Conservation (phyloP, 208 protist species). For the Jaenimonas drosophilae region DNA sequence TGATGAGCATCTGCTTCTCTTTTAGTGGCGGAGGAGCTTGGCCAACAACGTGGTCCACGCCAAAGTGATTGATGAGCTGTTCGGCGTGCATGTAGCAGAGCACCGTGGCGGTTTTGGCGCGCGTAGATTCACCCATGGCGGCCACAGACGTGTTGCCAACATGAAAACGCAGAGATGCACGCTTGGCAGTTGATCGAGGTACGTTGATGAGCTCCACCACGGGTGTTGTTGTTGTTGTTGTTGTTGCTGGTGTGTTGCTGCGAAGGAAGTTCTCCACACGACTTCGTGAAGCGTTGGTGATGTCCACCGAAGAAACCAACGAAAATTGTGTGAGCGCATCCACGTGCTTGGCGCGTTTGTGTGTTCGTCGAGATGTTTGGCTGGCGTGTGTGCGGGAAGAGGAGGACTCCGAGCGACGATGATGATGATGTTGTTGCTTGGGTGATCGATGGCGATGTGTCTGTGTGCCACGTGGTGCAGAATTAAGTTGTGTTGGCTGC, state of each 20-base stretch:
- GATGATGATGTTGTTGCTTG: too few relatives aligned
- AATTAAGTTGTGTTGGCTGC: too few relatives aligned
- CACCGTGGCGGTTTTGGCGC: conserved; percentile 26
- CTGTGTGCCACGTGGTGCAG: too few relatives aligned
- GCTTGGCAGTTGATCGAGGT: conserved; percentile 26
- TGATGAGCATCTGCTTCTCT: background rate
- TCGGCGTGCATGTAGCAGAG: conserved; percentile 75
- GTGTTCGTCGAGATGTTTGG: too few relatives aligned
- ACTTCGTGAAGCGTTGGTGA: too few relatives aligned
- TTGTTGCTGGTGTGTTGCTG: background rate
- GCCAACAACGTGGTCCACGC: conserved; percentile 2
- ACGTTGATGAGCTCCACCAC: conserved; percentile 18
- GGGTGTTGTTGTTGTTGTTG: conserved; percentile 3
- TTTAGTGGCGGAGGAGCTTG: conserved; percentile 1
- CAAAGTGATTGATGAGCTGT: conserved; percentile 58
- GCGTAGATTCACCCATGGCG: conserved; percentile 50
- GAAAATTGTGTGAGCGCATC: too few relatives aligned
- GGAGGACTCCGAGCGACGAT: too few relatives aligned
- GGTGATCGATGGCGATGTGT: too few relatives aligned
- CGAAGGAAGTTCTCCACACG: too few relatives aligned
- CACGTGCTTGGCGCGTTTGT: too few relatives aligned
- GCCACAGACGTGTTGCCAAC: conserved; percentile 11
- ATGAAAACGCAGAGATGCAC: conserved; percentile 26
- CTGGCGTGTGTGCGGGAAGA: too few relatives aligned
- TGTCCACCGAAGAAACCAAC: too few relatives aligned